These are phyloP conservation scores for Amaranthus palmeri DNA, from an alignment of 148 eudicot genomes.

Conservation along the genomic window DNA sequence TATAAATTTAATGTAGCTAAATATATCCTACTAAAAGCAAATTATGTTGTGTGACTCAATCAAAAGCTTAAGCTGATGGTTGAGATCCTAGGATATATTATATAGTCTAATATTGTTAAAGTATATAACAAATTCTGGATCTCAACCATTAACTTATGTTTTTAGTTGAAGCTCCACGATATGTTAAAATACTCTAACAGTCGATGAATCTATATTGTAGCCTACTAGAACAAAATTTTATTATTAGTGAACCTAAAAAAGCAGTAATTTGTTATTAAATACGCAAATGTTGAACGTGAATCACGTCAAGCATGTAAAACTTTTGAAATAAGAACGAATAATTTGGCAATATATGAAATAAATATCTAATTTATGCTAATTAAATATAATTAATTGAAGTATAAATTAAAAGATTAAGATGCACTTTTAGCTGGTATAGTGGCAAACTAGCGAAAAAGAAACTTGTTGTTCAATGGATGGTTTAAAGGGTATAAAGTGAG, in stretches of 20 bases:
- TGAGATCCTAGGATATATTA: no score
- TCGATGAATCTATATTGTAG: no score
- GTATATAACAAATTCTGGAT: background rate
- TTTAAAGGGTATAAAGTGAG: constrained; percentile 11
- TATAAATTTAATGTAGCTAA: no score
- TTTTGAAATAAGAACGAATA: background rate
- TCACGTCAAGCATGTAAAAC: background rate
- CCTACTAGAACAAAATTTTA: background rate
- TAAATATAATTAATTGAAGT: background rate
- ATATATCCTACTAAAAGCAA: no score
- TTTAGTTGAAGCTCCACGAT: no score
- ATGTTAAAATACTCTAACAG: no score
- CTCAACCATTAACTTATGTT: no score
- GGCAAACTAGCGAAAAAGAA: constrained; percentile 5
- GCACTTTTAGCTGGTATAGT: constrained; percentile 10
- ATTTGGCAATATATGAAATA: background rate
- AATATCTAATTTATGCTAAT: background rate
- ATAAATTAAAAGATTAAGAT: background rate
- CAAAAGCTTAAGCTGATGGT: no score
- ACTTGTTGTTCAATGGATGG: constrained; percentile 8
- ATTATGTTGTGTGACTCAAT: no score
- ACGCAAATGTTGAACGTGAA: constrained; percentile 5
- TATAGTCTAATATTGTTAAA: background rate
- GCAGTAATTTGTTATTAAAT: background rate
- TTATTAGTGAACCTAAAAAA: background rate